Evolutionary conservation across 495 filamentous ascomycete genomes (phyloP).

Genomic region (Penicillium coffeae): DNA sequence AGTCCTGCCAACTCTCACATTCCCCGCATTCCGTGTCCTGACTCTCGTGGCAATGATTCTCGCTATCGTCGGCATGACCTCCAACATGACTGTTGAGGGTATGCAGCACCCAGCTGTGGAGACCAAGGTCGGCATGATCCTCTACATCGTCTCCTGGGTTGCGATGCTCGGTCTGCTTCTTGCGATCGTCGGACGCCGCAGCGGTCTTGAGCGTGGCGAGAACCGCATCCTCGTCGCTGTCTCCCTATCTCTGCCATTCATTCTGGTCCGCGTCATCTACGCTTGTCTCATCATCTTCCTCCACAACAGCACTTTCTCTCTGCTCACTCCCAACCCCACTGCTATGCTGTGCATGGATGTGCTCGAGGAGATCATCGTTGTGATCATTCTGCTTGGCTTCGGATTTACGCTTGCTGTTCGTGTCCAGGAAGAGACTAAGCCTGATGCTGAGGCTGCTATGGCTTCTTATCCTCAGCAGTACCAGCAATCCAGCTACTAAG

Average conservation of each 20-base stretch:
- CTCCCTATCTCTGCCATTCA: constrained; percentile 29
- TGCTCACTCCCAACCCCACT: constrained; percentile 31
- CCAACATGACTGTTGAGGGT: constrained; percentile 15
- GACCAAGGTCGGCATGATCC: constrained; percentile 23
- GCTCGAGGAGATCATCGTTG: constrained; percentile 35
- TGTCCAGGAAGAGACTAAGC: not conserved
- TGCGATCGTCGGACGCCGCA: constrained; percentile 9
- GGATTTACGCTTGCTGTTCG: constrained; percentile 31
- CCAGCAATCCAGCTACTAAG: not conserved
- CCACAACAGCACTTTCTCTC: constrained; percentile 27
- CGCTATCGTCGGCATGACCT: constrained; percentile 21
- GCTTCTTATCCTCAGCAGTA: not conserved
- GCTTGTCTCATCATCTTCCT: constrained; percentile 29
- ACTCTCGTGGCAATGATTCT: constrained; percentile 18
- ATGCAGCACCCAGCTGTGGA: constrained; percentile 13
- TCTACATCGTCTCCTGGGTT: constrained; percentile 28
- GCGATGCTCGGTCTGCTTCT: constrained; percentile 18
- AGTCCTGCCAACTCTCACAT: constrained; percentile 15
- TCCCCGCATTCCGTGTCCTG: constrained; percentile 20
- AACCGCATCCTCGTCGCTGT: constrained; percentile 34
- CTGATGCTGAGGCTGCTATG: constrained; percentile 2
- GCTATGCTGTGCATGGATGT: constrained; percentile 36
- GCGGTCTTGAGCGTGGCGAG: constrained; percentile 26
- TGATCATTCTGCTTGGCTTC: constrained; percentile 24
- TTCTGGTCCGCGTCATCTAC: constrained; percentile 42